Percentiles rank a stretch among this genome's conserved stretches.
Evolutionary conservation across 306 rosid genomes (phyloP).

Genomic region (Alnus glutinosa): DNA sequence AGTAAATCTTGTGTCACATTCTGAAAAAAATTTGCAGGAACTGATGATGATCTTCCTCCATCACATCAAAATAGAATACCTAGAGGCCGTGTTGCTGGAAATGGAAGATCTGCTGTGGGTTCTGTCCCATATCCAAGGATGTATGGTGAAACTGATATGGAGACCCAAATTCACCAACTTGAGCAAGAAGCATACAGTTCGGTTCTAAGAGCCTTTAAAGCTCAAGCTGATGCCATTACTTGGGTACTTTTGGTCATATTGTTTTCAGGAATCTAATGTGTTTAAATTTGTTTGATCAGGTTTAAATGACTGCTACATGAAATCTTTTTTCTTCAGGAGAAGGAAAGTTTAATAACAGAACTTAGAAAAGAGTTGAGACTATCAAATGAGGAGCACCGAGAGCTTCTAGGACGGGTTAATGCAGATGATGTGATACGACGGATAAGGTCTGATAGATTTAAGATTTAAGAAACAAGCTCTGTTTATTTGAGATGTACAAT

Average conservation of each 20-base stretch:
- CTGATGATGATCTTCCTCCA: slow-evolving; percentile 92
- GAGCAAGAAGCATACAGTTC: slow-evolving; percentile 97
- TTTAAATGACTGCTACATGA: slow-evolving; percentile 51
- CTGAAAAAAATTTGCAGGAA: slow-evolving; percentile 49
- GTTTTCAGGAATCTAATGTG: slow-evolving; percentile 36
- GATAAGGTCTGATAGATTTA: slow-evolving; percentile 65
- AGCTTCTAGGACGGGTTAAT: slow-evolving; percentile 86
- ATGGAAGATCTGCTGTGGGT: slow-evolving; percentile 76
- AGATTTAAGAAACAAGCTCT: slow-evolving; percentile 16
- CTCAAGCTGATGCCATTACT: slow-evolving; percentile 98
- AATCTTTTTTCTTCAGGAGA: slow-evolving; percentile 79
- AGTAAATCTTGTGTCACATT: slow-evolving; percentile 3
- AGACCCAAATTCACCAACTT: slow-evolving; percentile 88
- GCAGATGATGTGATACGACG: slow-evolving; percentile 80
- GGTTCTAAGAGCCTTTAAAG: slow-evolving; percentile 94
- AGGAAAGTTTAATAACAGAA: slow-evolving; percentile 86
- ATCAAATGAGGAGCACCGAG: slow-evolving; percentile 93
- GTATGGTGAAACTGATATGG: slow-evolving; percentile 83
- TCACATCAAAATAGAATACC: slow-evolving; percentile 79
- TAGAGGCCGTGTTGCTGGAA: slow-evolving; percentile 72
- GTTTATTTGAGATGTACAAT: slow-evolving; percentile 21
- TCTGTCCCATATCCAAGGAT: slow-evolving; percentile 71
- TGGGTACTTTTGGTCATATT: slow-evolving; percentile 65
- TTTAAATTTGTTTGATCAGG: slow-evolving; percentile 43
- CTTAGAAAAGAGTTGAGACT: slow-evolving; percentile 90